Percentiles rank a stretch among this genome's conserved stretches.
Evolutionary conservation across 768 basidiomycete species (phyloP).

Genomic region (Leucosporidium scottii): DNA sequence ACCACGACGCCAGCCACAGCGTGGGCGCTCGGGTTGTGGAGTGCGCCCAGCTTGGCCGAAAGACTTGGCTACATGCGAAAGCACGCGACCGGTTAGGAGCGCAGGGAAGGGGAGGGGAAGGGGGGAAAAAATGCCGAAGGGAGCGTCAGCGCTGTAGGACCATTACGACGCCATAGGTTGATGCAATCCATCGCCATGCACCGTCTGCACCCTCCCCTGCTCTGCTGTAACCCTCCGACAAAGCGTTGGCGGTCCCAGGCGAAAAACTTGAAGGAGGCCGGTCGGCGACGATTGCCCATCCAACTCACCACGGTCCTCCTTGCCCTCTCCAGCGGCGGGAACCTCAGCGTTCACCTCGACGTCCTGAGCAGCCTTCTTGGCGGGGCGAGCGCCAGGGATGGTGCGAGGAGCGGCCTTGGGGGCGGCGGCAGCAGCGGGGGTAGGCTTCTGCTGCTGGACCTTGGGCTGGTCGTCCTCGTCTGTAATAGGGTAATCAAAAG

Average conservation of each 20-base stretch:
- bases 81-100: background rate
- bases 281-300: background rate
- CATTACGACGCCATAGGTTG: background rate
- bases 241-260: background rate
- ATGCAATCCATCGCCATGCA: background rate
- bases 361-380: conserved; percentile 6
- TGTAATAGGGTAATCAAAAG: no score
- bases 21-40: no score
- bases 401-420: background rate
- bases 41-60: no score
- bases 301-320: conserved; percentile 32
- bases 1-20: no score
- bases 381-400: background rate
- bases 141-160: background rate
- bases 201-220: background rate
- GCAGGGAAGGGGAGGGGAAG: background rate
- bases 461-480: no score
- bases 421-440: conserved; percentile 1
- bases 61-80: conserved; percentile 38
- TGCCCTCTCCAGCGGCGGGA: conserved; percentile 24
- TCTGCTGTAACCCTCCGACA: background rate
- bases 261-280: background rate
- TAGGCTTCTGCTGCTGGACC: background rate
- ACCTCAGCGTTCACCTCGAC: conserved; percentile 29
- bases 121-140: background rate